Percentiles rank a stretch among this genome's conserved stretches.
Conservation (phyloP, 176 grass and related monocot genomes). For the Avena insularis region DNA sequence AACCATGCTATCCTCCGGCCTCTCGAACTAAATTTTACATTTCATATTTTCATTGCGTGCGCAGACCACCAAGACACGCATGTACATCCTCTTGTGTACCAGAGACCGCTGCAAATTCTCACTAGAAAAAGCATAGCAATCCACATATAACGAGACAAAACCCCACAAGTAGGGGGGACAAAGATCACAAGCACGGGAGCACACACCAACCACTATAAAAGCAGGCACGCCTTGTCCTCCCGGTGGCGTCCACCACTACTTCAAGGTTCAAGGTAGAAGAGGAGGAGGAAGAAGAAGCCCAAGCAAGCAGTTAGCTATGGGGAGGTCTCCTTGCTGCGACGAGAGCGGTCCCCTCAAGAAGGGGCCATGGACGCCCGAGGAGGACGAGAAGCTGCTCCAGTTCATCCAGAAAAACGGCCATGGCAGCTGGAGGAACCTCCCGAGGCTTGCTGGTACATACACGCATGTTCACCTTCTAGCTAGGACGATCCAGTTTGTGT, state of each 20-base stretch:
- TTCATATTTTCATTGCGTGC: constrained; percentile 20
- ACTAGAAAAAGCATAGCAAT: constrained; percentile 16
- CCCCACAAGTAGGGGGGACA: constrained; percentile 37
- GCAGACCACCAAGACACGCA: constrained; percentile 24
- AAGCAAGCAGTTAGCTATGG: constrained; percentile 41
- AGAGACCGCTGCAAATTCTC: not conserved
- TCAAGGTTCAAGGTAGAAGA: not conserved
- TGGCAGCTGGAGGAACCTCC: constrained; percentile 86
- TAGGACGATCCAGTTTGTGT: not conserved
- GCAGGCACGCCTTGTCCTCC: not conserved
- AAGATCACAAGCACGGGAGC: constrained; percentile 11
- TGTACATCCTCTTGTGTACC: constrained; percentile 10
- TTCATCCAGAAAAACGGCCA: constrained; percentile 80
- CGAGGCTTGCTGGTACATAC: constrained; percentile 68
- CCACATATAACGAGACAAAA: constrained; percentile 36
- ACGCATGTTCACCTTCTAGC: not conserved
- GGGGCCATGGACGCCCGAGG: constrained; percentile 84
- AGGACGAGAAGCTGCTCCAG: constrained; percentile 74
- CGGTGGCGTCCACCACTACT: constrained; percentile 25
- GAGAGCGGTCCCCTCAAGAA: constrained; percentile 75
- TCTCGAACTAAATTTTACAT: constrained; percentile 7
- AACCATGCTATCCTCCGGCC: constrained; percentile 37
- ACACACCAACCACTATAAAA: constrained; percentile 43
- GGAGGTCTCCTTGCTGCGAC: constrained; percentile 71
- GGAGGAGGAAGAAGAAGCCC: not conserved